These are phyloP conservation scores for Rhizophora mangle DNA, from an alignment of 345 rosid genomes.

Conservation along the genomic window DNA sequence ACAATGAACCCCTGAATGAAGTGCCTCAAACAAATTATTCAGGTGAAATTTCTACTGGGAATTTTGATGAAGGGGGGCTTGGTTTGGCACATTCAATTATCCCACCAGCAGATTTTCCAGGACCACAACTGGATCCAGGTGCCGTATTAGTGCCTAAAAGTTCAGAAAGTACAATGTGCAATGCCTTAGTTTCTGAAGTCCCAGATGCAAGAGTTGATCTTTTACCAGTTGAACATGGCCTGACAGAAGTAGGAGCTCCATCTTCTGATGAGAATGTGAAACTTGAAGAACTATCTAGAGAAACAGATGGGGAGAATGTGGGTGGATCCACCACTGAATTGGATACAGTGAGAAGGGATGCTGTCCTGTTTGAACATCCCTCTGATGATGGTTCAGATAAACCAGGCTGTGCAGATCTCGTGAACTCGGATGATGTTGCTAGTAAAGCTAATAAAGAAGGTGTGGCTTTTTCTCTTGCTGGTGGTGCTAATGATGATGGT, in stretches of 20 bases:
- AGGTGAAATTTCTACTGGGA: constrained; percentile 21
- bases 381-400: constrained; percentile 15
- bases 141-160: constrained; percentile 13
- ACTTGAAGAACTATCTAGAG: constrained; percentile 18
- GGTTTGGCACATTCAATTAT: constrained; percentile 25
- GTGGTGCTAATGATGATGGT: constrained; percentile 24
- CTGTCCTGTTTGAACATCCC: constrained; percentile 18
- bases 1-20: constrained; percentile 22
- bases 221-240: constrained; percentile 18
- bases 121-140: constrained; percentile 29
- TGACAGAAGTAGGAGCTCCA: constrained; percentile 11
- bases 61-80: constrained; percentile 20
- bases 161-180: constrained; percentile 20
- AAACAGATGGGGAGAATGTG: constrained; percentile 16
- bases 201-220: constrained; percentile 19
- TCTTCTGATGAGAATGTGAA: constrained; percentile 20
- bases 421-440: constrained; percentile 28
- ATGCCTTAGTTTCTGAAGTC: constrained; percentile 10
- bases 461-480: constrained; percentile 18
- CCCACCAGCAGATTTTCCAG: constrained; percentile 29
- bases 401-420: constrained; percentile 26
- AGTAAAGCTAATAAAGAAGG: constrained; percentile 30
- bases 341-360: constrained; percentile 20
- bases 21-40: constrained; percentile 25
- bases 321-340: constrained; percentile 8